Evolutionary conservation across 2,329 filamentous ascomycete genomes (phyloP).

Genomic region (Calonectria honghensis): DNA sequence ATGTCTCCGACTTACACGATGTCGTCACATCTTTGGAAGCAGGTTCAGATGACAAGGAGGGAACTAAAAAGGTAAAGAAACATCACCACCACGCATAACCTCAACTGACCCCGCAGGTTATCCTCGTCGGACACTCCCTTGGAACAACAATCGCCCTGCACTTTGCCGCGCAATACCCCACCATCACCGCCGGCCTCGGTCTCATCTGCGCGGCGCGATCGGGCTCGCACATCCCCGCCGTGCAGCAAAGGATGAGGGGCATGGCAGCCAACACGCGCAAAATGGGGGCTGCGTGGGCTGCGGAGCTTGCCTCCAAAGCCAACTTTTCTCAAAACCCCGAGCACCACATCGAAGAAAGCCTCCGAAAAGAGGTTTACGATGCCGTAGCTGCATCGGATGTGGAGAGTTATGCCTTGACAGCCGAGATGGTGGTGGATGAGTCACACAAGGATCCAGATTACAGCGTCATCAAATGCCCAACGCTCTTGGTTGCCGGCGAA

Average conservation of each 20-base stretch:
- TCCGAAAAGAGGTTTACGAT: background rate
- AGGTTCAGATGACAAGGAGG: background rate
- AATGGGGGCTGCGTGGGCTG: background rate
- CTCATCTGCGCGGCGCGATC: background rate
- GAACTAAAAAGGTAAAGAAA: background rate
- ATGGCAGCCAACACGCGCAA: constrained; percentile 24
- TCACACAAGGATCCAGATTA: constrained; percentile 5
- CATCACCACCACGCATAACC: background rate
- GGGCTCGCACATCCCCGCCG: constrained; percentile 1
- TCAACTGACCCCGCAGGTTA: background rate
- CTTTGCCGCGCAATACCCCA: background rate
- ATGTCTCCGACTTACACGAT: constrained; percentile 23
- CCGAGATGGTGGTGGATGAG: constrained; percentile 7
- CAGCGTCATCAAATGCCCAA: background rate
- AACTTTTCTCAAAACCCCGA: background rate
- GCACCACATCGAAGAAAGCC: background rate
- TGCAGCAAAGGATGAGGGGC: background rate
- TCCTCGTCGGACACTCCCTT: constrained; percentile 1
- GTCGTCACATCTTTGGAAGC: constrained; percentile 13
- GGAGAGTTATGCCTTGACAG: background rate
- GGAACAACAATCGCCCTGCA: constrained; percentile 4
- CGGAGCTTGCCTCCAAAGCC: background rate
- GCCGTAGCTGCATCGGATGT: background rate
- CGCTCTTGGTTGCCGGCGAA: background rate
- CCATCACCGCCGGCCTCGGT: background rate